A percentile compares a stretch with the other conserved stretches of the same genome.
Conservation (phyloP, 805 yeast species). For the Yarrowia osloensis region DNA sequence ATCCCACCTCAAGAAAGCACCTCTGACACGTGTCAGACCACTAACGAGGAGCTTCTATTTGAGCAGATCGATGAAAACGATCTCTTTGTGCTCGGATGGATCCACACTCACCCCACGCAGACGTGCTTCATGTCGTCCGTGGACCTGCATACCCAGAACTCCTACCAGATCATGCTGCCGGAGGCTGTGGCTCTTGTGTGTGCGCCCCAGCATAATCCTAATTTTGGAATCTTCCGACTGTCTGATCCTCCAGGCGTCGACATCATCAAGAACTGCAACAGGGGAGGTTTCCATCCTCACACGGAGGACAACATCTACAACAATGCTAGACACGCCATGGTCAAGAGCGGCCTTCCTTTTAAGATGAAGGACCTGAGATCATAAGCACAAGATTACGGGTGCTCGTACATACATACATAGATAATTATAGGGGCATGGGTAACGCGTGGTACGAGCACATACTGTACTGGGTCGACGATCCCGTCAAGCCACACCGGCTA, state of each 20-base stretch:
- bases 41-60: conserved; percentile 59
- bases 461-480: background rate
- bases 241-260: conserved; percentile 68
- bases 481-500: background rate
- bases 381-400: background rate
- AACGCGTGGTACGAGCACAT: too few species aligned
- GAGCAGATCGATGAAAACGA: conserved; percentile 57
- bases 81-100: conserved; percentile 70
- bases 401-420: background rate
- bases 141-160: conserved; percentile 67
- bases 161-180: conserved; percentile 69
- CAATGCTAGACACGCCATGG: conserved; percentile 57
- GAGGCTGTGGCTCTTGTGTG: conserved; percentile 71
- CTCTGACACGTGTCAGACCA: conserved; percentile 61
- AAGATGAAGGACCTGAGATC: conserved; percentile 52
- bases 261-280: conserved; percentile 53
- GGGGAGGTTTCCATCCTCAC: conserved; percentile 64
- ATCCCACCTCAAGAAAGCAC: conserved; percentile 67
- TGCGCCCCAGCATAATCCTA: conserved; percentile 54
- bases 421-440: background rate
- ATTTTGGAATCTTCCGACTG: conserved; percentile 59
- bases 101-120: conserved; percentile 74
- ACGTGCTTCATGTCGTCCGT: conserved; percentile 68
- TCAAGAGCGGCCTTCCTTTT: conserved; percentile 51
- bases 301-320: conserved; percentile 53